Evolutionary conservation across 257 asterid species (phyloP), one percentile per base, ranked within the genome.

Genomic region (Solanum gracilifrons): DNA sequence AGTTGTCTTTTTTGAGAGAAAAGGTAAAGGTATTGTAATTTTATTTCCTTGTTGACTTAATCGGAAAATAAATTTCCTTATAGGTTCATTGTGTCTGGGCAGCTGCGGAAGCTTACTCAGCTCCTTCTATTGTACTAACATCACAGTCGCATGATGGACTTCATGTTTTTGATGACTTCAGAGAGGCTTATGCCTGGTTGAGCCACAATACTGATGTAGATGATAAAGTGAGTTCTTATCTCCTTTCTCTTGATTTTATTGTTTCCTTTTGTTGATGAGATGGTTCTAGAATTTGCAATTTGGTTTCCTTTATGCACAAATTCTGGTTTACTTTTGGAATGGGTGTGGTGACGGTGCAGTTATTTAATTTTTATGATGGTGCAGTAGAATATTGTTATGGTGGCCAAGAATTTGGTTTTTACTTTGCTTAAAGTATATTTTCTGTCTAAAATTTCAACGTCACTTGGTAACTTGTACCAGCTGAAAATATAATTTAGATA

Each of bases 31-130:
- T 85, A 77, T 39, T 77, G 33, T 39, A 74, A 41, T 74, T 43
- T 72, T 29, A 51, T 33, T 20, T 31, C 64, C 32, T 16, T 60
- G 87, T 87, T 88, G 86, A 79, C 88, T 88, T 91, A 86, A 86
- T 86, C 5, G 31, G 32, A 48, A 23, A 32, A 20, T 58, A 39
- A 72, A 48, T 27, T 29, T 88, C 74, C 41, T 66, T 88, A 92
- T 75, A 97, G 99, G 96, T 96, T 92, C 99, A 97, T 86, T 95
- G 98, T 92, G 99, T 97, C 88, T 96, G 99, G 99, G 99, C 99
- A 72, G 99, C 99, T 31, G 98, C 99, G 21, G 99, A 97, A 93
- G 99, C 99, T 80, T 97, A 97, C 92, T 97, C 99, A 86, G 99
- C 99, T 77, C 99, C 99, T 36, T 97, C 99, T 66, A 97, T 97